These are phyloP conservation scores for Mycena polygramma DNA, from an alignment of 768 basidiomycete species.

Conservation along the genomic window DNA sequence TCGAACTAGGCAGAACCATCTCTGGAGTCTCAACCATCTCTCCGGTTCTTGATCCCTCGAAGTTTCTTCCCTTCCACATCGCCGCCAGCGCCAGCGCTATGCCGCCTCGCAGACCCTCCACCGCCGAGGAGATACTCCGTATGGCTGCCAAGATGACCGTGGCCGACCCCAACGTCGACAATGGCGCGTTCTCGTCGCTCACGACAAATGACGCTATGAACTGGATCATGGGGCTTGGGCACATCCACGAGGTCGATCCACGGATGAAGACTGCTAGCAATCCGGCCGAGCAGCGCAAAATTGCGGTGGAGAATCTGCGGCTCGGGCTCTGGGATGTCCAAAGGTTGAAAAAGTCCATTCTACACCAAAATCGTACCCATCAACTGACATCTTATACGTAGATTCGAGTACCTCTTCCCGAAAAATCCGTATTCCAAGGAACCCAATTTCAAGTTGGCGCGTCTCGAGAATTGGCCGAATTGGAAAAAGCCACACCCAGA, in stretches of 20 bases:
- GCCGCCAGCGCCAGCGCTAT: too few relatives aligned
- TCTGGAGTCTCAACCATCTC: too few relatives aligned
- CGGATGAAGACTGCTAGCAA: slow-evolving; percentile 14
- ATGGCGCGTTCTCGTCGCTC: slow-evolving; percentile 38
- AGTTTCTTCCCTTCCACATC: too few relatives aligned
- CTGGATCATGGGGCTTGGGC: slow-evolving; percentile 33
- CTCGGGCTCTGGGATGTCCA: slow-evolving; percentile 38
- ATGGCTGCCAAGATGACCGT: slow-evolving; percentile 31
- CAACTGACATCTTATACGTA: neutral
- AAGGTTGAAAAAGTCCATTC: slow-evolving; percentile 7
- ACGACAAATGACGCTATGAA: slow-evolving; percentile 31
- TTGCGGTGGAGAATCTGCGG: slow-evolving; percentile 28
- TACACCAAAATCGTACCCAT: neutral
- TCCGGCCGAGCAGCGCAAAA: slow-evolving; percentile 25
- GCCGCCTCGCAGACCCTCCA: slow-evolving; percentile 28
- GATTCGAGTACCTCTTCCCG: slow-evolving; percentile 39
- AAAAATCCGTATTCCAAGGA: slow-evolving; percentile 22
- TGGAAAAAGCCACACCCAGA: slow-evolving; percentile 32
- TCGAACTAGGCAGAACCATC: too few relatives aligned
- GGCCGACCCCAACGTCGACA: slow-evolving; percentile 34
- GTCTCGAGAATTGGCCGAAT: slow-evolving; percentile 28
- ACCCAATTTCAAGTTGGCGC: slow-evolving; percentile 31
- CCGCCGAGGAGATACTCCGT: slow-evolving; percentile 28
- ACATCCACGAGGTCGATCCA: slow-evolving; percentile 22
- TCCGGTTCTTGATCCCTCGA: too few relatives aligned